Evolutionary conservation across 2,329 filamentous ascomycete genomes (phyloP).

Genomic region (Zymoseptoria tritici): DNA sequence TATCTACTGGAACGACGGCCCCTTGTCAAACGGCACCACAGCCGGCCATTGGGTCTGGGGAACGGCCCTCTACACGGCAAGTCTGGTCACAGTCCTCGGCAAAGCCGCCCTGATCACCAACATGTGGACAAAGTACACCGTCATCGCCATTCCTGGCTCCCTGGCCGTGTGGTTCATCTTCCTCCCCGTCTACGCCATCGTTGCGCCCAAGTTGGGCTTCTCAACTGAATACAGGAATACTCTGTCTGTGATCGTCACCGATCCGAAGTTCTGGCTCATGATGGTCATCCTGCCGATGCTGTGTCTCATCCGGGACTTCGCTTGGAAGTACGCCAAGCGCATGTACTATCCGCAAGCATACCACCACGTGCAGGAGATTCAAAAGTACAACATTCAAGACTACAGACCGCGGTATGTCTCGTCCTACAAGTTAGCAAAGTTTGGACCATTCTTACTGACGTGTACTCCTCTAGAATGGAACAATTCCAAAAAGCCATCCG

Average conservation of each 20-base stretch:
- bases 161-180: constrained; percentile 89
- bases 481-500: constrained; percentile 99
- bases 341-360: constrained; percentile 97
- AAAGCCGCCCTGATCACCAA: constrained; percentile 93
- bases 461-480: constrained; percentile 64
- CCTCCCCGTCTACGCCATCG: constrained; percentile 76
- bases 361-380: constrained; percentile 98
- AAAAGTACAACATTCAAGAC: constrained; percentile 99
- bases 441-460: too few relatives aligned
- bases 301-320: constrained; percentile 80
- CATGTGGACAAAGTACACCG: constrained; percentile 98
- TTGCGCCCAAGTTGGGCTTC: constrained; percentile 74
- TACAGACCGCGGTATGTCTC: constrained; percentile 76
- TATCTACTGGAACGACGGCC: constrained; percentile 75
- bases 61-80: constrained; percentile 84
- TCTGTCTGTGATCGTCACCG: constrained; percentile 70
- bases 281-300: constrained; percentile 69
- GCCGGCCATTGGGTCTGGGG: constrained; percentile 98
- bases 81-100: constrained; percentile 85
- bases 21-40: constrained; percentile 68
- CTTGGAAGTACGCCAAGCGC: constrained; percentile 94
- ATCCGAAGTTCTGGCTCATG: constrained; percentile 87
- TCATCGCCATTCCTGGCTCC: constrained; percentile 89
- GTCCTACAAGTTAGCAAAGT: background rate
- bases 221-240: constrained; percentile 81